Evolutionary conservation across 306 rosid species (phyloP), one percentile per base, ranked within the genome.

Genomic region (Cucumis cinereus): DNA sequence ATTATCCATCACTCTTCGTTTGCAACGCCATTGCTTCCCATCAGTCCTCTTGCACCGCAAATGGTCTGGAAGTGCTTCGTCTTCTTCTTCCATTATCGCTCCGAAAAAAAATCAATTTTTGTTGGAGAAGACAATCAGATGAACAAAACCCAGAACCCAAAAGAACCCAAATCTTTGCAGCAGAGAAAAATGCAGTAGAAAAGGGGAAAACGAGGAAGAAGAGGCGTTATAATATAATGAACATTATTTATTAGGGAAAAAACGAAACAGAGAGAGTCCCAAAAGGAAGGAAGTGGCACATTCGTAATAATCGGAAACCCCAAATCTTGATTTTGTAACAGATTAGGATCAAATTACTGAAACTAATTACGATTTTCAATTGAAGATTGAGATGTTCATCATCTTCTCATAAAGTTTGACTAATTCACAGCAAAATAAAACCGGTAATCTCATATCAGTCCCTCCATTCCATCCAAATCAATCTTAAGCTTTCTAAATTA

Each of bases 11-110:
- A 86, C 99, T 71, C 86, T 82, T 77, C 98, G 83, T 67, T 85
- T 85, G 88, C 99, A 95, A 81, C 98, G 91, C 99, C 99, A 95
- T 90, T 88, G 82, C 80, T 90, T 85, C 9, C 99, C 99, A 84
- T 95, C 99, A 6, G 93, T 90, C 49, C 99, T 93, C 79, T 81
- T 79, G 79, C 99, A 95, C 64, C 99, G 96, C 49, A 92, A 83
- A 78, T 90, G 77, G 78, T 92, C 98, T 79, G 97, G 92, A 54
- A 84, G 62, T 36, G 79, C 62, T 53, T 89, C 94, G 47, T 75
- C 87, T 24, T 81, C 87, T 7, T 76, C 91, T 77, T 81, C 63
- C 63, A 52, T 74, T 41, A 11, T 30, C 49, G 56, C 12, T 15
- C 41, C 16, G 13, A 77, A 43, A 61, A 43, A 7, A 49, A 12